A percentile compares a stretch with the other conserved stretches of the same genome.
These are phyloP conservation scores for Podosphaera aphanis DNA, from an alignment of 2,329 filamentous ascomycete genomes.

Conservation along the genomic window DNA sequence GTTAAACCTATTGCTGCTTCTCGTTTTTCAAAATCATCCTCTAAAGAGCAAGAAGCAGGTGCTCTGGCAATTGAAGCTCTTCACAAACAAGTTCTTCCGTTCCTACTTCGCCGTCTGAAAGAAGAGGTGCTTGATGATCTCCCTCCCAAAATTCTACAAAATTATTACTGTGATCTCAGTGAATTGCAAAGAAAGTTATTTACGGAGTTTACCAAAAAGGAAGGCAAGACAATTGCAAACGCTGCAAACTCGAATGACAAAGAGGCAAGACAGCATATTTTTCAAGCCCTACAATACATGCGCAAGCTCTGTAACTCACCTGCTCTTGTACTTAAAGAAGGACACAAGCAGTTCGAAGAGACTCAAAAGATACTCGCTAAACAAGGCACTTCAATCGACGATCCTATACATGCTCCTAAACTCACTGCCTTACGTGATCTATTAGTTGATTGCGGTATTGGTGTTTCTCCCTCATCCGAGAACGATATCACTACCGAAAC, in stretches of 20 bases:
- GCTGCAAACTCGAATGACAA: slow-evolving; percentile 72
- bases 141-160: slow-evolving; percentile 93
- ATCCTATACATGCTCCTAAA: slow-evolving; percentile 77
- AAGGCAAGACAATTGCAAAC: slow-evolving; percentile 66
- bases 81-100: slow-evolving; percentile 92
- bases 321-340: slow-evolving; percentile 84
- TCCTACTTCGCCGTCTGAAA: slow-evolving; percentile 85
- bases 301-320: slow-evolving; percentile 97
- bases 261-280: slow-evolving; percentile 92
- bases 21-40: slow-evolving; percentile 88
- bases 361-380: slow-evolving; percentile 60
- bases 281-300: slow-evolving; percentile 98
- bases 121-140: slow-evolving; percentile 93
- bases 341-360: slow-evolving; percentile 70
- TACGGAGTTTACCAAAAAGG: slow-evolving; percentile 86
- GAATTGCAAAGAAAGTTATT: slow-evolving; percentile 89
- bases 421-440: slow-evolving; percentile 73
- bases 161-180: slow-evolving; percentile 96
- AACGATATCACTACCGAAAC: slow-evolving; percentile 32
- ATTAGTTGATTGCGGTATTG: slow-evolving; percentile 95
- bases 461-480: slow-evolving; percentile 32
- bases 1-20: slow-evolving; percentile 79
- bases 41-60: slow-evolving; percentile 92
- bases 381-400: slow-evolving; percentile 61
- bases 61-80: slow-evolving; percentile 93